Evolutionary conservation across 1,284 basidiomycete genomes (phyloP), one percentile per base, ranked within the genome.

Genomic region (Moniliella sp.): DNA sequence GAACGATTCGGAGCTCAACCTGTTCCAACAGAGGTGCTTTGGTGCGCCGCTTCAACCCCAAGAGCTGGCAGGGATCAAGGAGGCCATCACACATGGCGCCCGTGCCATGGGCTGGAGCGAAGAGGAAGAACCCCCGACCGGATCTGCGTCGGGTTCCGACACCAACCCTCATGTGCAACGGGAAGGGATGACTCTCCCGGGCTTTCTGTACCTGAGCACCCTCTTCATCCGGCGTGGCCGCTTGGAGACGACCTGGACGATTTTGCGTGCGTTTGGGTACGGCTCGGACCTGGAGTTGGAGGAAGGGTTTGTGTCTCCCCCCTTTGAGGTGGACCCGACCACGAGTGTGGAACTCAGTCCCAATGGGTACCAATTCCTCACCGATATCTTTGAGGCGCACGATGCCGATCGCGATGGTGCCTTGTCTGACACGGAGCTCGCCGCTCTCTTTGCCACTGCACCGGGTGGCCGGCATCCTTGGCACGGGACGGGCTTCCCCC

Each of bases 341-440:
- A 93, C 82, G 61, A 84, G 82, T 0, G 86, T 91, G 4, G 91
- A 97, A 64, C 68, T 97, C 18, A 81, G 76, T 50, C 84, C 78
- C 3, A 66, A 78, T 21, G 88, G 88, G 3, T 91, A 94, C 62
- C 79, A 88, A 53, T 97, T 94, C 66, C 76, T 97, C 46, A 94
- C 88, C 0, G 88, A 93, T 47, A 75, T 93, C 26, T 97, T 97
- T 56, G 81, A 94, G 62, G 76, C 76, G 10, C 91, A 84, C 61
- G 88, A 97, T 66, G 84, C 91, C 67, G 88, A 97, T 60, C 76
- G 82, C 62, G 88, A 97, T 57, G 88, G 91, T 17, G 83, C 86
- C 1, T 63, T 97, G 32, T 83, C 78, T 31, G 66, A 71, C 14
- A 65, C 67, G n/a, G 91, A 97, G 60, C 69, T 97, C 10, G 74